Conservation (phyloP, 768 basidiomycete genomes). For the Exidia glandulosa region DNA sequence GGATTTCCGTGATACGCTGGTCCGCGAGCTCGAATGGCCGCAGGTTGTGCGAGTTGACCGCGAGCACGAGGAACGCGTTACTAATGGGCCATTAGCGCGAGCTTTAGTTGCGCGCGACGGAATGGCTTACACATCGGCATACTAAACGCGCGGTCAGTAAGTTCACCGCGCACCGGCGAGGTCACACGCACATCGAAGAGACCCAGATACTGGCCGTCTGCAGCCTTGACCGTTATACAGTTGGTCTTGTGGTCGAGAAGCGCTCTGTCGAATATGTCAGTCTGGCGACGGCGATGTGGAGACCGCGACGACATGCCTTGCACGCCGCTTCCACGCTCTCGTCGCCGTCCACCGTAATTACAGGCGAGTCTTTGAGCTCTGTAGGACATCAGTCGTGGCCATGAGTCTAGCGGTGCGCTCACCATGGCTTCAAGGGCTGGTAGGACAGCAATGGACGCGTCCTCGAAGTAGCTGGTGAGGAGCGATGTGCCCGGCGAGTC, state of each 20-base stretch:
- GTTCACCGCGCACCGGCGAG: not conserved
- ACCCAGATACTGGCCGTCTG: slow-evolving; percentile 31
- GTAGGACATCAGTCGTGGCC: not conserved
- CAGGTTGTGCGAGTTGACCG: slow-evolving; percentile 66
- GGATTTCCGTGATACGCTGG: slow-evolving; percentile 53
- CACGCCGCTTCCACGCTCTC: not conserved
- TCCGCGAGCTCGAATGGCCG: slow-evolving; percentile 48
- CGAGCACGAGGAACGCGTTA: slow-evolving; percentile 77
- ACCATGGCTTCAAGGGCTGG: not conserved
- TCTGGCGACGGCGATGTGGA: not conserved
- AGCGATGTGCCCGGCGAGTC: not conserved
- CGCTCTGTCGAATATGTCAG: slow-evolving; percentile 26
- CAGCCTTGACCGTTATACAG: slow-evolving; percentile 51
- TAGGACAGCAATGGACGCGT: not conserved
- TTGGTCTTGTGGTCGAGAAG: slow-evolving; percentile 50
- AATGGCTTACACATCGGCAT: slow-evolving; percentile 46
- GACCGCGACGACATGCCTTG: not conserved
- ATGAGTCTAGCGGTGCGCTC: not conserved
- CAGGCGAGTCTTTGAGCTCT: not conserved
- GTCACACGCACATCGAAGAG: slow-evolving; percentile 58
- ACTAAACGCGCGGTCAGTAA: slow-evolving; percentile 35
- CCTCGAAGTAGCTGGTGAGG: not conserved
- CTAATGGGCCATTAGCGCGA: not conserved
- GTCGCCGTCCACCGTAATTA: not conserved
- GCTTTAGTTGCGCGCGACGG: not conserved